Evolutionary conservation across 1,139 yeast species (phyloP).

Genomic region (Sporopachydermia cereana): DNA sequence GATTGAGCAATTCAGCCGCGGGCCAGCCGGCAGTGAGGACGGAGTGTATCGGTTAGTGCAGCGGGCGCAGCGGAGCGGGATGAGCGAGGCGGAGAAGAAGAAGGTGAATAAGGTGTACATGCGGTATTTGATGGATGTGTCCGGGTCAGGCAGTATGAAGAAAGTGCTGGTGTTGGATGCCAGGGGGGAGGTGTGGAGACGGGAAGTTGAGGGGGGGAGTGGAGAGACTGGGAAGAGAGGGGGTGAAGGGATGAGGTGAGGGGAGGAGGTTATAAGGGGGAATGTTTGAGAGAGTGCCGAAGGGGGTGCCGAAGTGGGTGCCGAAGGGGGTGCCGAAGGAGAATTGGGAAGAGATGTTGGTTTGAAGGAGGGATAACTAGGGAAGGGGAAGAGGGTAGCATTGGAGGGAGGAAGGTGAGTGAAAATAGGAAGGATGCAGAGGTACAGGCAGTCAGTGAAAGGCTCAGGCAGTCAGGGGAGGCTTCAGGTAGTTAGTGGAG

Average conservation of each 20-base stretch:
- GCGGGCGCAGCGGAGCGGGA: neutral
- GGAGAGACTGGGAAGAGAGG: neutral
- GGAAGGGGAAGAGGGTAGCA: too few relatives aligned
- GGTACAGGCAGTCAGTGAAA: too few relatives aligned
- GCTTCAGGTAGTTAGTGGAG: too few relatives aligned
- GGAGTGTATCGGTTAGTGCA: neutral
- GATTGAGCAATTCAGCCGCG: neutral
- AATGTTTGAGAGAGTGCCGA: neutral
- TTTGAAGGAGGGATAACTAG: too few relatives aligned
- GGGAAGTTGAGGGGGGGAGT: neutral
- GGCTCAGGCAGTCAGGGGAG: too few relatives aligned
- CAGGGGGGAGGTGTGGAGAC: neutral
- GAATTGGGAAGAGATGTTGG: neutral
- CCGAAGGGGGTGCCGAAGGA: neutral
- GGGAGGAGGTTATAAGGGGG: too few relatives aligned
- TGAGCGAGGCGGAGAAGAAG: neutral
- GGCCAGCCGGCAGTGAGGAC: neutral
- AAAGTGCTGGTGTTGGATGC: neutral
- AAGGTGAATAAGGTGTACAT: neutral
- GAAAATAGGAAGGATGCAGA: too few relatives aligned
- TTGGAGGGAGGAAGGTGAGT: too few relatives aligned
- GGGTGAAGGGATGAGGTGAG: neutral
- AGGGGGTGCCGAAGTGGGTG: neutral
- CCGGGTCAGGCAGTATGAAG: slow-evolving; percentile 1
- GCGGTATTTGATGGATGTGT: neutral